A percentile compares a stretch with the other conserved stretches of the same genome.
These are phyloP conservation scores for Murraya koenigii DNA, from an alignment of 345 rosid genomes.

Conservation along the genomic window DNA sequence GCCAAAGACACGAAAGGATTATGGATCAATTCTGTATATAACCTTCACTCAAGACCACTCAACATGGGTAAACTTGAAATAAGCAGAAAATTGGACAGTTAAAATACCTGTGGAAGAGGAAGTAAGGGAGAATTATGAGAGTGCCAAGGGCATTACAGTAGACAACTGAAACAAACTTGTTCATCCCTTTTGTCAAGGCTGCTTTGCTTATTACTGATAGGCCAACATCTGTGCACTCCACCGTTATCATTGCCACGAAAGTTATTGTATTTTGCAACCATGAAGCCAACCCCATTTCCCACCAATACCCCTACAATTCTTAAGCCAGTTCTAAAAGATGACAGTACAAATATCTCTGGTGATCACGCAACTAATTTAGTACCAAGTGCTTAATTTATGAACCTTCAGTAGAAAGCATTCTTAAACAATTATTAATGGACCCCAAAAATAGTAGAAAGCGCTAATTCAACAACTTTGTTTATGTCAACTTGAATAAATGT, in stretches of 20 bases:
- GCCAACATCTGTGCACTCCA: slow-evolving; percentile 45
- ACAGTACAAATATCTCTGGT: neutral
- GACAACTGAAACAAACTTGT: slow-evolving; percentile 47
- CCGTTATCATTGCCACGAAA: slow-evolving; percentile 44
- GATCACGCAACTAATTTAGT: neutral
- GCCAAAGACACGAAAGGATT: neutral
- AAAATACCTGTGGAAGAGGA: slow-evolving; percentile 34
- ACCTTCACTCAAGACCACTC: neutral
- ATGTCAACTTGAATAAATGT: neutral
- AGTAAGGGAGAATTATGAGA: slow-evolving; percentile 41
- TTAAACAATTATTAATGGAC: neutral
- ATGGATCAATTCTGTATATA: neutral
- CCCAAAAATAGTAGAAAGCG: neutral
- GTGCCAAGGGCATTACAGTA: slow-evolving; percentile 48
- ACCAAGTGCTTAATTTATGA: neutral
- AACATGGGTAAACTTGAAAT: neutral
- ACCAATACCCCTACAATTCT: neutral
- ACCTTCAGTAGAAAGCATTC: too few species aligned
- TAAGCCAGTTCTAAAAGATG: too few species aligned
- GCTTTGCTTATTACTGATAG: slow-evolving; percentile 39
- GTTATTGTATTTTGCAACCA: slow-evolving; percentile 13
- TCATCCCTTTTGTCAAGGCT: slow-evolving; percentile 50
- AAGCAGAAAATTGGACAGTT: neutral
- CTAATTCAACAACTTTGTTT: neutral
- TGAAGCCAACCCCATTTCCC: slow-evolving; percentile 16